phyloP scores from a whole-genome alignment of 495 filamentous ascomycete genomes.

The Aspergillus asperescens region DNA sequence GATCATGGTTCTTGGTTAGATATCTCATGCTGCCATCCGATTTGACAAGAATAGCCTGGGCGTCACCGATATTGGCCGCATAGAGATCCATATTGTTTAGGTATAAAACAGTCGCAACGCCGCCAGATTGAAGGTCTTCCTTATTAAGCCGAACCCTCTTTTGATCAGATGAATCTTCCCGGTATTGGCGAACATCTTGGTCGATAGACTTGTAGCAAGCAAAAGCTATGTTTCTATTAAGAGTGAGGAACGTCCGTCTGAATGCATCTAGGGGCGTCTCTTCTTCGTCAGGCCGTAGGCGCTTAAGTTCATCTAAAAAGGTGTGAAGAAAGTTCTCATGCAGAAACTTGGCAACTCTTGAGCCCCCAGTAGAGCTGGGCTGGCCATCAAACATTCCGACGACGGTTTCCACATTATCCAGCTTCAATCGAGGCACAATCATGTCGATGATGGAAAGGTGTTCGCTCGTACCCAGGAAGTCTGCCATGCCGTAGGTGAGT shows the following conservation, averaged over 20 bases:
- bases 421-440: constrained; percentile 87
- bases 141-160: constrained; percentile 62
- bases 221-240: constrained; percentile 92
- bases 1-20: constrained; percentile 87
- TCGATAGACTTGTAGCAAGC: constrained; percentile 76
- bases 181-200: constrained; percentile 53
- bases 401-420: constrained; percentile 84
- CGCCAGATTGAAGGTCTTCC: constrained; percentile 83
- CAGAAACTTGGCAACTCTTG: constrained; percentile 90
- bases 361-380: constrained; percentile 74
- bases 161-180: constrained; percentile 64
- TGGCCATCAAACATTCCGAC: constrained; percentile 95
- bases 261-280: constrained; percentile 82
- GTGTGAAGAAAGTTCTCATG: constrained; percentile 88
- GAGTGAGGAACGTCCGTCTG: constrained; percentile 73
- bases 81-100: constrained; percentile 84
- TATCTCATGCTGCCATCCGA: constrained; percentile 74
- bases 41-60: constrained; percentile 87
- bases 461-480: constrained; percentile 87
- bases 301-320: constrained; percentile 76
- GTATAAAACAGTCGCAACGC: constrained; percentile 88
- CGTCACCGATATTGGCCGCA: constrained; percentile 92
- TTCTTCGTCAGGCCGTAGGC: constrained; percentile 36
- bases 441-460: constrained; percentile 97
- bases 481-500: constrained; percentile 95